Evolutionary conservation across 208 protist genomes (phyloP), one percentile per base, ranked within the genome.

Genomic region (Trypanosoma boissoni): DNA sequence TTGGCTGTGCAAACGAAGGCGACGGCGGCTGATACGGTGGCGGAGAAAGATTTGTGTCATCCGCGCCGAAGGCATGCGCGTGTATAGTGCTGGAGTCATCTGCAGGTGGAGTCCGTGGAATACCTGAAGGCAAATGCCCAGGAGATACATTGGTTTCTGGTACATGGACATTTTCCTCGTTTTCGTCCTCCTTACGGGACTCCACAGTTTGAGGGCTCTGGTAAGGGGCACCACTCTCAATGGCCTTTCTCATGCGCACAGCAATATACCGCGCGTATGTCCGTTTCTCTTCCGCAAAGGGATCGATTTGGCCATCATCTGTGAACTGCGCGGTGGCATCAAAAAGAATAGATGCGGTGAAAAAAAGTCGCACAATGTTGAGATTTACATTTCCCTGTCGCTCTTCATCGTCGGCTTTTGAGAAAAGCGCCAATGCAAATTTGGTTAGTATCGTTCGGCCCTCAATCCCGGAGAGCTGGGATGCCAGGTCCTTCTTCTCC

Each of bases 321-420:
- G 70, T 90, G 58, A 91, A 94, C 68, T 91, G 83, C 57, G 32
- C 78, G 50, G 87, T 94, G 7, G 87, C 87, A 51, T 91, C 83
- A 52, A 94, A 79, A 2, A 94, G 58, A 10, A 90, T 20, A 0
- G 83, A 64, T 18, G 83, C 6, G 45, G 87, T 74, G 65, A 86
- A 89, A 43, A 94, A 94, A 32, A 80, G 53, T 3, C 74, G 78
- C 21, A 90, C 83, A 18, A 87, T 58, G n/a, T 51, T 67, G 51
- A 85, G 26, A 31, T 58, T 75, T 3, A 73, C 70, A 37, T 12
- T 44, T 1, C 82, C 80, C n/a, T 49, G 42, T 21, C 80, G 72
- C 65, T 94, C 87, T 31, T 64, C 78, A 43, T 91, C 81, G 52
- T 94, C 87, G n/a, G 83, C 87, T n/a, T 65, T 61, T 5, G 76